Conservation (phyloP, 2,329 filamentous ascomycete genomes). For the Epichloe glyceriae region DNA sequence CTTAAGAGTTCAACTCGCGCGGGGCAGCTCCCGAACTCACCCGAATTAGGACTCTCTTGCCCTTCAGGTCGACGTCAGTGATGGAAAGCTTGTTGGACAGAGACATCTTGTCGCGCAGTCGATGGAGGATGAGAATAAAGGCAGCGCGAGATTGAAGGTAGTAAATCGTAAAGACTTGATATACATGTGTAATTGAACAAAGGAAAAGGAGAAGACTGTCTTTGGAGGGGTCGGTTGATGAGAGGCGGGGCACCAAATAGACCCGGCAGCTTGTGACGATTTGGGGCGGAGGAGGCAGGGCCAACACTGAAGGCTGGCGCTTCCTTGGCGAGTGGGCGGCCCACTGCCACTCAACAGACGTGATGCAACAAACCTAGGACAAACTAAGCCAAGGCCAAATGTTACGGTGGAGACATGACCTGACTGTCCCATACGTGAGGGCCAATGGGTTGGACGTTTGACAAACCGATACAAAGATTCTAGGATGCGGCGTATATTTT, state of each 20-base stretch:
- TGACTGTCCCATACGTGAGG: no score
- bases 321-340: background rate
- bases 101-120: conserved; percentile 58
- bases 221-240: conserved; percentile 3
- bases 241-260: conserved; percentile 2
- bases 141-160: background rate
- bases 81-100: conserved; percentile 97
- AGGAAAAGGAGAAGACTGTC: background rate
- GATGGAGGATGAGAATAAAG: background rate
- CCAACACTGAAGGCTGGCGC: background rate
- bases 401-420: no score
- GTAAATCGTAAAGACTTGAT: background rate
- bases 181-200: background rate
- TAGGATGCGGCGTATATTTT: background rate
- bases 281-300: background rate
- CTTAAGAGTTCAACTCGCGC: background rate
- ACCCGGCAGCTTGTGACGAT: background rate
- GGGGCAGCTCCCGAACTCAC: conserved; percentile 40
- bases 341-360: background rate
- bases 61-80: conserved; percentile 91
- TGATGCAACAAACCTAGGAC: background rate
- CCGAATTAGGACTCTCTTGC: conserved; percentile 94
- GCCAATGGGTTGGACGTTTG: no score
- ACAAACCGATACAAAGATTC: background rate
- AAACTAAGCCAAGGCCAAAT: no score